Percentiles rank a stretch among this genome's conserved stretches.
Evolutionary conservation across 225 moss, liverwort and hornwort genomes (phyloP).

Genomic region (Pleurozium schreberi): DNA sequence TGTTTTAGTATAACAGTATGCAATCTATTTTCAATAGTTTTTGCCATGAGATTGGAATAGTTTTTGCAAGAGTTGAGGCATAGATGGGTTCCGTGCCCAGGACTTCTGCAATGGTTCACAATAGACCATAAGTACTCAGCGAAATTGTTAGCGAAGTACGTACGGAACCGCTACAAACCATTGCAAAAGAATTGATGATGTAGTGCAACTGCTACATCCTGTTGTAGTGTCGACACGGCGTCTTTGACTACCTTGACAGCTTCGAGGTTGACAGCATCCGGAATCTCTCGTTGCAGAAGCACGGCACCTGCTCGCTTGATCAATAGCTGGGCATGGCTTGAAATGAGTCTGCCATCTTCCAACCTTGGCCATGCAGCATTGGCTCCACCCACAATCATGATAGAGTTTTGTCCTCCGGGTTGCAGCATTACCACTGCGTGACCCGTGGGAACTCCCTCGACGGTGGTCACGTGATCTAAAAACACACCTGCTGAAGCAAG

Average conservation of each 20-base stretch:
- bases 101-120: not conserved
- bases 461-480: slow-evolving; percentile 10
- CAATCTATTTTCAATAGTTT: not conserved
- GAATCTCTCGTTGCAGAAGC: slow-evolving; percentile 35
- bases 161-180: not conserved
- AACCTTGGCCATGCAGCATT: slow-evolving; percentile 16
- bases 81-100: not conserved
- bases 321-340: slow-evolving; percentile 2
- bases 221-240: not conserved
- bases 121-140: not conserved
- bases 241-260: slow-evolving; percentile 13
- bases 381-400: slow-evolving; percentile 34
- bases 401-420: slow-evolving; percentile 23
- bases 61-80: not conserved
- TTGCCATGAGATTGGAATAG: not conserved
- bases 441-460: slow-evolving; percentile 15
- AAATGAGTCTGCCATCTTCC: slow-evolving; percentile 8
- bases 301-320: slow-evolving; percentile 24
- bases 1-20: not conserved
- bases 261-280: slow-evolving; percentile 26
- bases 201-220: not conserved
- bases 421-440: slow-evolving; percentile 29
- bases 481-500: slow-evolving; percentile 13
- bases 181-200: not conserved
- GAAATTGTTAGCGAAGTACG: not conserved